Conservation (phyloP, 164 flowering plant species). For the Annona cherimola region DNA sequence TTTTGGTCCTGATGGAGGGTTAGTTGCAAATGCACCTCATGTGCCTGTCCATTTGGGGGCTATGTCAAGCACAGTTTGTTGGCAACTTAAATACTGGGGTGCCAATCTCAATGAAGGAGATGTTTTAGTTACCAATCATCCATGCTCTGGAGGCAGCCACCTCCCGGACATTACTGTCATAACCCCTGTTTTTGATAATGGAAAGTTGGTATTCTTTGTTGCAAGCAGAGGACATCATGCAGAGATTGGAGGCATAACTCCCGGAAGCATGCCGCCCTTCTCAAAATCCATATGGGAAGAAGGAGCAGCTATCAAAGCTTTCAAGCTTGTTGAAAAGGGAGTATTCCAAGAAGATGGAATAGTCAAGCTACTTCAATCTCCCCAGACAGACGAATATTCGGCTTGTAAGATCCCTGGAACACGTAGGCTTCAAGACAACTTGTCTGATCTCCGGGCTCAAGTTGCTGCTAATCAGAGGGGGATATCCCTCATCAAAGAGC, state of each 20-base stretch:
- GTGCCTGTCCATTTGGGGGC: constrained; percentile 99
- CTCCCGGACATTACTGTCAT: constrained; percentile 96
- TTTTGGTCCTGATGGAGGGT: constrained; percentile 92
- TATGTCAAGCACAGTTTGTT: constrained; percentile 92
- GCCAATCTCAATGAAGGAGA: constrained; percentile 82
- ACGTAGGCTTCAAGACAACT: constrained; percentile 84
- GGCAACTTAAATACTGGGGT: constrained; percentile 93
- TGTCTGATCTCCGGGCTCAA: constrained; percentile 96
- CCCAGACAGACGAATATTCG: constrained; percentile 44
- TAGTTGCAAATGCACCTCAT: constrained; percentile 98
- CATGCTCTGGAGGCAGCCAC: constrained; percentile 96
- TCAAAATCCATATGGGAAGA: constrained; percentile 94
- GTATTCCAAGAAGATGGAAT: constrained; percentile 93
- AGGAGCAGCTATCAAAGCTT: constrained; percentile 97
- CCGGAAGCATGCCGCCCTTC: constrained; percentile 99
- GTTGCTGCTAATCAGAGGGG: constrained; percentile 99
- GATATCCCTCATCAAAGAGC: constrained; percentile 85
- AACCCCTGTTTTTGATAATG: constrained; percentile 83
- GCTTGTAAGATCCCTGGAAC: constrained; percentile 67
- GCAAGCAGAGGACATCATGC: constrained; percentile 99
- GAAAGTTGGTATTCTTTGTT: constrained; percentile 80
- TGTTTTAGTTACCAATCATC: constrained; percentile 94
- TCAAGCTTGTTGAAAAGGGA: constrained; percentile 93
- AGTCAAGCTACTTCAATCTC: constrained; percentile 58
- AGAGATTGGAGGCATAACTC: constrained; percentile 98